Evolutionary conservation across 2,329 filamentous ascomycete genomes (phyloP), one percentile per base, ranked within the genome.

Genomic region (Penicillium sp.): DNA sequence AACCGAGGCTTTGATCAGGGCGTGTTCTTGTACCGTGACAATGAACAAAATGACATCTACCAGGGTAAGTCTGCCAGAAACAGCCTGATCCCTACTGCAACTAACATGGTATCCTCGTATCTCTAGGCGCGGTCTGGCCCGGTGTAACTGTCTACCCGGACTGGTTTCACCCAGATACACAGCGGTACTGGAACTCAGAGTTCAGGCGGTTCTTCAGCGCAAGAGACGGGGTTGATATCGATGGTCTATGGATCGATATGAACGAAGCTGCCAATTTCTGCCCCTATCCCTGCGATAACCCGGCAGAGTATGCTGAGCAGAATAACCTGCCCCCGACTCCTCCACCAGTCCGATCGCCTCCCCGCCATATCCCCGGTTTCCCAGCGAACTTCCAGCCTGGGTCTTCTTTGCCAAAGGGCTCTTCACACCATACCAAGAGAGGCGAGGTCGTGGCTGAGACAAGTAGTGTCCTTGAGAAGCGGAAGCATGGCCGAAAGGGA

Each of bases 171-270:
- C 78, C 81, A 7, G 83, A 84, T 47, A 82, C 84, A 1, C 79
- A 84, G 44, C 65, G 73, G 1, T 94, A 85, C 70, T 93, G 89
- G 89, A 84, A 84, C 59, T 77, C 79, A 4, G 82, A 92, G 66
- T 87, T 93, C 61, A 70, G 67, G 0, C 69, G 66, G 1, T 90
- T 90, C 74, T 91, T 92, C 73, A 71, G 80, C 56, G 71, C 81
- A 0, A 76, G 84, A 0, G 79, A 74, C 2, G 89, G 89, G 29
- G 79, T 93, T 14, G 83, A 92, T 60, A 87, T 93, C 45, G 89
- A 93, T 57, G 89, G 82, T 1, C 76, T 93, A 1, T 92, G 88
- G 86, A 89, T 90, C 60, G 88, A 90, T 62, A 84, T 88, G 81
- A 85, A 84, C 55, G 82, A 85, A 64, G 78, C 76, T 3, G 71